Conservation (phyloP, 441 rosid species). For the Adansonia grandidieri region DNA sequence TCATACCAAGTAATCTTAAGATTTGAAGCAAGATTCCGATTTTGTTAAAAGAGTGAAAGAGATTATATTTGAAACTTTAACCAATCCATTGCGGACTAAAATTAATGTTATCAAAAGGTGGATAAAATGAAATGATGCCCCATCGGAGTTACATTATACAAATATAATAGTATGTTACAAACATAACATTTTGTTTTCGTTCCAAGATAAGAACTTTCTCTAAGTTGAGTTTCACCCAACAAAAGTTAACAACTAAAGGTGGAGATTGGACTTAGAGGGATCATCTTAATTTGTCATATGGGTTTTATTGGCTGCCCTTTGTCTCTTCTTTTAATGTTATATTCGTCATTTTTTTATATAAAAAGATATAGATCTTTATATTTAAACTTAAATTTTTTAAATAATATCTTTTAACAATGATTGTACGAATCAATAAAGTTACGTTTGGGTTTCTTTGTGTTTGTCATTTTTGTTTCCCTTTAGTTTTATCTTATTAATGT, state of each 20-base stretch:
- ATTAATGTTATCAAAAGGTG: background rate
- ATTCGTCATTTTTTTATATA: slow-evolving; percentile 14
- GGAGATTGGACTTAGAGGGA: slow-evolving; percentile 5
- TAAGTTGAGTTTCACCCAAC: slow-evolving; percentile 16
- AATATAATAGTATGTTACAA: slow-evolving; percentile 24
- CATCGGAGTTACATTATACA: background rate
- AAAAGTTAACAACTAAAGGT: background rate
- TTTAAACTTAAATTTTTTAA: too few relatives aligned
- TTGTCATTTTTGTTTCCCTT: too few relatives aligned
- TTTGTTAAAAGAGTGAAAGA: too few relatives aligned
- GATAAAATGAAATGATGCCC: background rate
- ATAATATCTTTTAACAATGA: too few relatives aligned
- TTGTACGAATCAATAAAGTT: too few relatives aligned
- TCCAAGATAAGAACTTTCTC: slow-evolving; percentile 11
- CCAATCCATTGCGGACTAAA: background rate
- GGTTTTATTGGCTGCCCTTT: slow-evolving; percentile 12
- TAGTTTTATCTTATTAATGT: background rate
- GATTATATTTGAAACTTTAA: background rate
- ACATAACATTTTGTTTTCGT: slow-evolving; percentile 23
- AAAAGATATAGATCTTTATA: too few relatives aligned
- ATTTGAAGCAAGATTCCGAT: background rate
- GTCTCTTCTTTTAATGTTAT: slow-evolving; percentile 43
- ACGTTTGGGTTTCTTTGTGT: too few relatives aligned
- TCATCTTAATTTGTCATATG: slow-evolving; percentile 10
- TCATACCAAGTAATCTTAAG: background rate